phyloP scores from a whole-genome alignment of 2,329 filamentous ascomycete genomes.

The Gnomoniopsis smithogilvyi region DNA sequence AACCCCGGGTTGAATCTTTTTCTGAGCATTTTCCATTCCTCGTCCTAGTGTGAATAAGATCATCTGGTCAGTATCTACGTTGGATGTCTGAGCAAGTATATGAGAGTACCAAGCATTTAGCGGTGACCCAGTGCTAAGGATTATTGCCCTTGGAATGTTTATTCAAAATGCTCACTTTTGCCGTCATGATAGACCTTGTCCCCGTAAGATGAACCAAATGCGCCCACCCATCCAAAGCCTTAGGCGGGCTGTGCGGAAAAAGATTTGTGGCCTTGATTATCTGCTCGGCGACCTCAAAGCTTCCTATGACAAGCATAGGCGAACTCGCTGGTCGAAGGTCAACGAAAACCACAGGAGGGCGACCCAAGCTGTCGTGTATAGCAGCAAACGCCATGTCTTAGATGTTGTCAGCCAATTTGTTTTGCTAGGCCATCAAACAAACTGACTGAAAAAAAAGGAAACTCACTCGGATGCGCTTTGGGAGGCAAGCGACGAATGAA shows the following conservation, averaged over 20 bases:
- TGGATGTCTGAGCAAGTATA: too few species aligned
- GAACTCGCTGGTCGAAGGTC: slow-evolving; percentile 12
- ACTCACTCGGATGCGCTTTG: slow-evolving; percentile 16
- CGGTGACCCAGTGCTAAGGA: too few species aligned
- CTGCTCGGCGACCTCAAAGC: slow-evolving; percentile 15
- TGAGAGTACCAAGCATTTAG: too few species aligned
- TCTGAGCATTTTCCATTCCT: slow-evolving; percentile 29
- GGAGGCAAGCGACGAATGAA: slow-evolving; percentile 7
- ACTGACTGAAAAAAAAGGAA: background rate
- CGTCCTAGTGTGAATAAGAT: slow-evolving; percentile 8
- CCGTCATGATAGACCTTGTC: slow-evolving; percentile 2
- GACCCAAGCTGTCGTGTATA: slow-evolving; percentile 15
- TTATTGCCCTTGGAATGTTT: too few species aligned
- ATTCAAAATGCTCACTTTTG: too few species aligned
- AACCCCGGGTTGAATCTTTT: slow-evolving; percentile 36
- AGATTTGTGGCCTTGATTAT: slow-evolving; percentile 3
- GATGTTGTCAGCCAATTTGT: background rate
- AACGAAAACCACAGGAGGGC: slow-evolving; percentile 15
- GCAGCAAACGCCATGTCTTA: slow-evolving; percentile 16
- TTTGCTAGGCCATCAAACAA: background rate
- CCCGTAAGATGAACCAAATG: slow-evolving; percentile 4
- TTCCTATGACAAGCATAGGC: slow-evolving; percentile 12
- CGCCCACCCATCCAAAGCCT: background rate
- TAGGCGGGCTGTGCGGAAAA: slow-evolving; percentile 7
- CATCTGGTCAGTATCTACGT: too few species aligned